Conservation (phyloP, 805 yeast species). For the Zygosaccharomyces pseudorouxii region DNA sequence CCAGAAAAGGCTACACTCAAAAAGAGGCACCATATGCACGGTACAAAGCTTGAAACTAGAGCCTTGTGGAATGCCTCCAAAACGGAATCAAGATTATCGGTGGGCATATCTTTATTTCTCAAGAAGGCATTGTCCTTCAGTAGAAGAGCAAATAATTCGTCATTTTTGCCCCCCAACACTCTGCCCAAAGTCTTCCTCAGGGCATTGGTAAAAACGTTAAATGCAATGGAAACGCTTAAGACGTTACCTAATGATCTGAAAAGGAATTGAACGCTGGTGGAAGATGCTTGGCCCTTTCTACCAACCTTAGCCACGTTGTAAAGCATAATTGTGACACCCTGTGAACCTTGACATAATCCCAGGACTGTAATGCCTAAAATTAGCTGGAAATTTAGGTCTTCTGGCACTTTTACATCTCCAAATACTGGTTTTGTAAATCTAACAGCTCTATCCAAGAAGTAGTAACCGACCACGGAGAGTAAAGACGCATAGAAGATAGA, state of each 20-base stretch:
- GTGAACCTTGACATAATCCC: constrained; percentile 42
- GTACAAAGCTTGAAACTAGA: constrained; percentile 7
- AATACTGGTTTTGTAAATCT: constrained; percentile 13
- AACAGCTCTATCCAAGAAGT: constrained; percentile 10
- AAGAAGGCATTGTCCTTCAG: constrained; percentile 12
- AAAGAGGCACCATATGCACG: constrained; percentile 6
- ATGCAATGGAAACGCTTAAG: constrained; percentile 38
- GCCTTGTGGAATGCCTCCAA: constrained; percentile 8
- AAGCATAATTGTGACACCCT: constrained; percentile 38
- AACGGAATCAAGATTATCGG: constrained; percentile 3
- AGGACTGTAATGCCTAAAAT: constrained; percentile 30
- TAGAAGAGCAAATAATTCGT: constrained; percentile 4
- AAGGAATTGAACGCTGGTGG: constrained; percentile 43
- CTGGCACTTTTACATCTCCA: background rate
- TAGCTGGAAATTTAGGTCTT: constrained; percentile 21
- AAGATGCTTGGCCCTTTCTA: constrained; percentile 40
- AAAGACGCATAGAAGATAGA: constrained; percentile 15
- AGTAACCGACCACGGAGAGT: constrained; percentile 19
- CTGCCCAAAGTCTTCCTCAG: constrained; percentile 4
- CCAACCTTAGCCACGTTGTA: constrained; percentile 43
- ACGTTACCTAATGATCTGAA: constrained; percentile 43
- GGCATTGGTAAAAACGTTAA: constrained; percentile 8
- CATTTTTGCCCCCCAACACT: constrained; percentile 6
- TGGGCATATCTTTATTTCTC: constrained; percentile 7
- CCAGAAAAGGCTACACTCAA: constrained; percentile 5